phyloP scores from a whole-genome alignment of 176 grass and related monocot genomes.

The Areca catechu region DNA sequence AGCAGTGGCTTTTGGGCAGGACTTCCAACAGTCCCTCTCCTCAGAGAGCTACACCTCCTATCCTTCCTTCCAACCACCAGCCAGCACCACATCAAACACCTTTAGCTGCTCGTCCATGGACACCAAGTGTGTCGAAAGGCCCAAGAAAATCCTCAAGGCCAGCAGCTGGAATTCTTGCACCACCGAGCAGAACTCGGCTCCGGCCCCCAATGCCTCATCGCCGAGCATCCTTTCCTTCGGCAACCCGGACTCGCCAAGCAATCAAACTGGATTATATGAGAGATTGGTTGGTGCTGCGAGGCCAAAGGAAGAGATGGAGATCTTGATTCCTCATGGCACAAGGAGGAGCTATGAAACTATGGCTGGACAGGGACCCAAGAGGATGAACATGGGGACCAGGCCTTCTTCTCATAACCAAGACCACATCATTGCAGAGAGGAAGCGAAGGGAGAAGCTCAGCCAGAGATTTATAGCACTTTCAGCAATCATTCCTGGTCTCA shows the following conservation, averaged over 20 bases:
- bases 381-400: not conserved
- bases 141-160: constrained; percentile 44
- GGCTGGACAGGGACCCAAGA: constrained; percentile 17
- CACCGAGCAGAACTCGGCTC: constrained; percentile 68
- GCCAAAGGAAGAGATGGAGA: constrained; percentile 50
- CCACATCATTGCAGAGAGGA: constrained; percentile 19
- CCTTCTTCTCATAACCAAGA: constrained; percentile 9
- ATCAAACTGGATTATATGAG: not conserved
- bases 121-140: constrained; percentile 15
- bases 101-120: no score
- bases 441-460: constrained; percentile 22
- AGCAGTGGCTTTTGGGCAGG: constrained; percentile 54
- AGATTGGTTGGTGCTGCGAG: constrained; percentile 18
- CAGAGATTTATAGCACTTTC: constrained; percentile 20
- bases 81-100: not conserved
- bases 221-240: constrained; percentile 86
- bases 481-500: constrained; percentile 10
- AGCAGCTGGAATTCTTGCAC: constrained; percentile 85
- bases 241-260: constrained; percentile 12
- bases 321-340: constrained; percentile 15
- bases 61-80: not conserved
- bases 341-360: constrained; percentile 61
- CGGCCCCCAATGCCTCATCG: constrained; percentile 32
- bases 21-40: constrained; percentile 35
- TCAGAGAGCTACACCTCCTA: constrained; percentile 28